Conservation (phyloP, 2,329 filamentous ascomycete species). For the Dactylella cylindrospora region DNA sequence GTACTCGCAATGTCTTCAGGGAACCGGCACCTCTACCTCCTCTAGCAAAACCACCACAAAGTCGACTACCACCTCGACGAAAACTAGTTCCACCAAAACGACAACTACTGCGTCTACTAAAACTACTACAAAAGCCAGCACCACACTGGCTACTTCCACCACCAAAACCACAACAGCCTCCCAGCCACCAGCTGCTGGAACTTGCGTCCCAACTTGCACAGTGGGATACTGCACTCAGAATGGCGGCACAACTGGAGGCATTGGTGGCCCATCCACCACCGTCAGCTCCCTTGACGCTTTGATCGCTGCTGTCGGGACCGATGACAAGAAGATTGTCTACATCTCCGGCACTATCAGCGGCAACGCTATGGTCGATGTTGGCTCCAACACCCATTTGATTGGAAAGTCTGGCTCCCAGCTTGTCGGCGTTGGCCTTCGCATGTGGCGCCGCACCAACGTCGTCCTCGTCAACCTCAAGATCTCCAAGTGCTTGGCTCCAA, state of each 20-base stretch:
- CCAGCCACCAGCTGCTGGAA: slow-evolving; percentile 1
- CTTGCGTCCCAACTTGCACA: slow-evolving; percentile 13
- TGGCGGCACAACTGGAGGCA: slow-evolving; percentile 53
- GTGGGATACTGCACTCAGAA: slow-evolving; percentile 44
- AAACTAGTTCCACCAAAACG: slow-evolving; percentile 18
- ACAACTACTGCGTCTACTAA: too few relatives aligned
- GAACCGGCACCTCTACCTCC: slow-evolving; percentile 16
- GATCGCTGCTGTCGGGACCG: slow-evolving; percentile 53
- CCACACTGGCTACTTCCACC: slow-evolving; percentile 20
- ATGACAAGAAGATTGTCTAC: slow-evolving; percentile 53
- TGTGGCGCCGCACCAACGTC: slow-evolving; percentile 61
- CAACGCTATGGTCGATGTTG: slow-evolving; percentile 54
- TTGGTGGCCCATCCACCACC: slow-evolving; percentile 57
- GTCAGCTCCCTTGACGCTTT: slow-evolving; percentile 55
- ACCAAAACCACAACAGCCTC: slow-evolving; percentile 11
- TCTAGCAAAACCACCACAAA: neutral
- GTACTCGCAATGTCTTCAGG: slow-evolving; percentile 37
- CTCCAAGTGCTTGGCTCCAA: slow-evolving; percentile 59
- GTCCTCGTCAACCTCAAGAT: slow-evolving; percentile 66
- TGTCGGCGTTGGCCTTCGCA: slow-evolving; percentile 58
- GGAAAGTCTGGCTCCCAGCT: slow-evolving; percentile 51
- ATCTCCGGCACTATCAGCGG: slow-evolving; percentile 56
- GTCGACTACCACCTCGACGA: slow-evolving; percentile 13
- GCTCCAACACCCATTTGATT: slow-evolving; percentile 59
- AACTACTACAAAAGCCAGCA: slow-evolving; percentile 15